Base-by-base conservation (phyloP, 352 stramenopile genomes). In the Phytophthora palmivora region DNA sequence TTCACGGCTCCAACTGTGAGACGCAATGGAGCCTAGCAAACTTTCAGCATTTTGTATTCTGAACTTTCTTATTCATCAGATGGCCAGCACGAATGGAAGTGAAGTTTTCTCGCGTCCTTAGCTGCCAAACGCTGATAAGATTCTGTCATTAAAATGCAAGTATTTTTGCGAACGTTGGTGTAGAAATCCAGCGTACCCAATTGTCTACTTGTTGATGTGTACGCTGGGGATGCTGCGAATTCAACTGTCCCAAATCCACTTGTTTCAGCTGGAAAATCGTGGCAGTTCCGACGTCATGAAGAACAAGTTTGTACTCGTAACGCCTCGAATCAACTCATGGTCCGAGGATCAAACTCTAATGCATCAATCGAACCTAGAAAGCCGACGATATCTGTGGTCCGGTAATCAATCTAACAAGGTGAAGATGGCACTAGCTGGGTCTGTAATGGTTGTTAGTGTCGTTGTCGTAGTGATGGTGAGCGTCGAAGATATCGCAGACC, bases 41-140 rank as follows among this genome's bases (percentile, higher is more conserved):
- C 54, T 43, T 49, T 24, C 36, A 41, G 26, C 18, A 56, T 47
- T 7, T 56, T n/a, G 46, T 63, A 36, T 8, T 48, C 11, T 37
- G 11, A 47, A 12, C n/a, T 47, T 19, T 18, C 8, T 21, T 26
- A 18, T 30, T 28, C 3, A 28, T 16, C 30, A 34, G 10, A 7
- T 34, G 30, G 30, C 11, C 30, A 58, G 39, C 6, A 34, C 41
- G 55, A 44, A 56, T 51, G 48, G 55, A 64, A 57, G 34, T 46
- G 34, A 19, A 41, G 14, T 32, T 48, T 48, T 38, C 48, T 58
- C 36, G 22, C 21, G 44, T 57, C 33, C 44, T 56, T 47, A 43
- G 54, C 43, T 53, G 43, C 34, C 43, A 16, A 56, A n/a, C 7
- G 19, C 42, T 10, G 60, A 63, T 63, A 68, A 68, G 60, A 58